Percentiles rank a stretch among this genome's conserved stretches.
phyloP scores from a whole-genome alignment of 1,139 yeast genomes.

The Blastobotrys aristatus region DNA sequence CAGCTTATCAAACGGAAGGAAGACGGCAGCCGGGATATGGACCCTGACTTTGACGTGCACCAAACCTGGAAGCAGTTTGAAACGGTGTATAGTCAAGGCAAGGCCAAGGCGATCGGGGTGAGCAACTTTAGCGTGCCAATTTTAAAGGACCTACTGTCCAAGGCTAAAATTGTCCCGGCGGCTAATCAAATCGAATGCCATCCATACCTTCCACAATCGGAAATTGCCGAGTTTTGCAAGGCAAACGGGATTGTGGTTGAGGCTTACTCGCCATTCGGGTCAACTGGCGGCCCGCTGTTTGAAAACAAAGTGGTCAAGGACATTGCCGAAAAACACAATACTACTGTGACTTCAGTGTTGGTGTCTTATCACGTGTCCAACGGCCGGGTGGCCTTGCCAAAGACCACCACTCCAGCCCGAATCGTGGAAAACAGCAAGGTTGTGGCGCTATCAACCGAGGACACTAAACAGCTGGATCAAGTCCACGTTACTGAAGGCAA shows the following conservation, averaged over 20 bases:
- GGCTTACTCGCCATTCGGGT: constrained; percentile 80
- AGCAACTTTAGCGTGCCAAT: constrained; percentile 62
- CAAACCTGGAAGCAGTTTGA: constrained; percentile 72
- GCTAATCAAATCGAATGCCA: constrained; percentile 72
- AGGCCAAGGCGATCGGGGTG: constrained; percentile 69
- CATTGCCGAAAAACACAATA: constrained; percentile 53
- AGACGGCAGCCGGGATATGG: constrained; percentile 45
- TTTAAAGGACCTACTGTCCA: constrained; percentile 49
- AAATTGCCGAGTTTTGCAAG: constrained; percentile 51
- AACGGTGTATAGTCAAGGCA: constrained; percentile 48
- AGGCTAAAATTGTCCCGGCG: constrained; percentile 57
- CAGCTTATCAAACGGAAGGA: constrained; percentile 39
- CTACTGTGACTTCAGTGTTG: constrained; percentile 56
- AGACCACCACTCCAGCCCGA: constrained; percentile 59
- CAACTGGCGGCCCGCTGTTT: constrained; percentile 60
- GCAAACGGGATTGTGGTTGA: constrained; percentile 55
- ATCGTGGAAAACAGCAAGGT: constrained; percentile 52
- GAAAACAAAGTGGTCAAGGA: constrained; percentile 33
- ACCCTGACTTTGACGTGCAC: constrained; percentile 50
- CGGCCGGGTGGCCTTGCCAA: constrained; percentile 68
- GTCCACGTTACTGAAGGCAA: constrained; percentile 46
- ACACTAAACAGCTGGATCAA: constrained; percentile 45
- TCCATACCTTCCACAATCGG: constrained; percentile 67
- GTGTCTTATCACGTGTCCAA: constrained; percentile 71
- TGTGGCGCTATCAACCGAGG: constrained; percentile 50